Evolutionary conservation across 176 grass and related monocot species (phyloP), one percentile per base, ranked within the genome.

Genomic region (Dactylis glomerata): DNA sequence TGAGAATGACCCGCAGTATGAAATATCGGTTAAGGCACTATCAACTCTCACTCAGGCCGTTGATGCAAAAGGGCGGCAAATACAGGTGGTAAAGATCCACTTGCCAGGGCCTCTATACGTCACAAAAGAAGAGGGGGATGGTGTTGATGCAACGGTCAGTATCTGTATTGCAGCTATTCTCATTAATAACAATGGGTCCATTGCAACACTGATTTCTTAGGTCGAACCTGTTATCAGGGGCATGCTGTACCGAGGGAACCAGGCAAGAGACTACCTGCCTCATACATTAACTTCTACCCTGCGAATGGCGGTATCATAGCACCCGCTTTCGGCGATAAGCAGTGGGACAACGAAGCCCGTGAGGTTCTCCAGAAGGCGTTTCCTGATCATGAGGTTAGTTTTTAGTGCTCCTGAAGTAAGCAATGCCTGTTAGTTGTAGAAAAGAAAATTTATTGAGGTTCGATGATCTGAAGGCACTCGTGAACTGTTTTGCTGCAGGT

Each of bases 21-120:
- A 91, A 40, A 70, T 76, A 17, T 94, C 92, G 23, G 75, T 86
- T 66, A 83, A 83, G 58, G 92, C 92, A 28, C 40, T 72, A 9
- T 65, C 68, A 3, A 45, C 23, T 45, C 68, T 72, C n/a, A 44
- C 68, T 26, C 40, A 75, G 45, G 27, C 79, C 14, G 77, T 70
- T 28, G 92, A 91, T 86, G 92, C 92, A 3, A 91, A 84, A 50
- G 86, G 51, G 27, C 81, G 83, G 54, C 81, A 88, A 42, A 55
- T 94, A 86, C 68, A 94, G 41, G 45, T 94, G n/a, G 73, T 86
- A 55, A 94, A 94, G 86, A 90, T 94, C 73, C 83, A 94, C 32
- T 65, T 80, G 17, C 89, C 88, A 77, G 89, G 75, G 52, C 89
- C 88, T 8, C 83, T 94, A 66, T 89, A 89, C 76, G 84, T 94